Conservation (phyloP, 2,329 filamentous ascomycete species). For the Fusarium lateritium region DNA sequence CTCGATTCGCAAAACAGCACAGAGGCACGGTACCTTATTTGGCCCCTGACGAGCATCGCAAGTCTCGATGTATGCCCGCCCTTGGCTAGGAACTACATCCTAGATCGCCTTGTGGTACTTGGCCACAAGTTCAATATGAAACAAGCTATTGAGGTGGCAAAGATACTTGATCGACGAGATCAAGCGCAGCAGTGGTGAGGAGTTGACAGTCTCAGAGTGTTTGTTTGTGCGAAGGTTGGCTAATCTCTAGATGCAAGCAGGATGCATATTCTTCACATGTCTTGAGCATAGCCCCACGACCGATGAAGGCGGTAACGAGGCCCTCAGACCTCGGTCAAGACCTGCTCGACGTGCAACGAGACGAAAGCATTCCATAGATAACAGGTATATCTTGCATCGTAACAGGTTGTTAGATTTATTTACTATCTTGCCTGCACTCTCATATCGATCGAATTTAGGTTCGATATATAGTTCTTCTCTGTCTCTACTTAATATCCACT, state of each 20-base stretch:
- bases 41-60: background rate
- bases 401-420: too few species aligned
- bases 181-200: background rate
- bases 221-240: background rate
- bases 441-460: too few species aligned
- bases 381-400: too few species aligned
- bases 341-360: too few species aligned
- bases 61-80: background rate
- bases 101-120: background rate
- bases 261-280: conserved; percentile 8
- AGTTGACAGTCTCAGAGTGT: too few species aligned
- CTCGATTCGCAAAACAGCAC: background rate
- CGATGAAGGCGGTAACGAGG: too few species aligned
- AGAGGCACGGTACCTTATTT: conserved; percentile 5
- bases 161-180: background rate
- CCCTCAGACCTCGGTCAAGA: too few species aligned
- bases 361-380: too few species aligned
- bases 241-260: background rate
- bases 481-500: too few species aligned
- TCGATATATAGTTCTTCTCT: too few species aligned
- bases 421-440: too few species aligned
- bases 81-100: background rate
- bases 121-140: background rate
- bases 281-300: background rate
- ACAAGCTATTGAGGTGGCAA: background rate